Percentiles rank a stretch among this genome's conserved stretches.
These are phyloP conservation scores for Penstemon barbatus DNA, from an alignment of 257 asterid genomes.

Conservation along the genomic window DNA sequence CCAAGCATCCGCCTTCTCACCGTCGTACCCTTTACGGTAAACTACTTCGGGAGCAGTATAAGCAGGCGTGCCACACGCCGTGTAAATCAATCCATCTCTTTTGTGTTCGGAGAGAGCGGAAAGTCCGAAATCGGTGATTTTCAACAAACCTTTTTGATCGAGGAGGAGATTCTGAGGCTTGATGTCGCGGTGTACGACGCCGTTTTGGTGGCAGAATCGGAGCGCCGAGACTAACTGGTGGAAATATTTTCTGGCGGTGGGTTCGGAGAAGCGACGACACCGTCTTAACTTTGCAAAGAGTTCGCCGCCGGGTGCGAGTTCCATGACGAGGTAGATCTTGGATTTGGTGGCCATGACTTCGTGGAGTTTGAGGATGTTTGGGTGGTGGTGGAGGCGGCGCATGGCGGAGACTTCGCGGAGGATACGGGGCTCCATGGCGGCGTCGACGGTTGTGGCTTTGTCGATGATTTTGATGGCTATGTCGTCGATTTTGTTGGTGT, in stretches of 20 bases:
- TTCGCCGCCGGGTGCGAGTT: conserved; percentile 86
- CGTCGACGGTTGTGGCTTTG: conserved; percentile 48
- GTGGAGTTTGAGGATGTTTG: conserved; percentile 70
- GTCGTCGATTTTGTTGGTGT: conserved; percentile 18
- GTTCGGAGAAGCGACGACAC: conserved; percentile 59
- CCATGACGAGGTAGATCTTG: conserved; percentile 84
- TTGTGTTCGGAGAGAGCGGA: conserved; percentile 81
- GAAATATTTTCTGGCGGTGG: conserved; percentile 56
- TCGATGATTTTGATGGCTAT: conserved; percentile 79
- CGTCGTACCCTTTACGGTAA: conserved; percentile 70
- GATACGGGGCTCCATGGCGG: conserved; percentile 68
- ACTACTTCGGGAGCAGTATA: conserved; percentile 89
- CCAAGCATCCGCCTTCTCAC: conserved; percentile 93
- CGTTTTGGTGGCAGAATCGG: conserved; percentile 73
- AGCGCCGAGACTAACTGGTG: conserved; percentile 76
- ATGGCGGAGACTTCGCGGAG: conserved; percentile 84
- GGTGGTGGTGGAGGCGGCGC: conserved; percentile 80
- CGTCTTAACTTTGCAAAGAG: conserved; percentile 59
- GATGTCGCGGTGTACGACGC: conserved; percentile 85
- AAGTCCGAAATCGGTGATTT: conserved; percentile 84
- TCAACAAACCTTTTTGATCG: conserved; percentile 53
- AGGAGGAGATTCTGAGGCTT: conserved; percentile 90
- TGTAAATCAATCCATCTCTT: conserved; percentile 56
- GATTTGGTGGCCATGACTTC: conserved; percentile 85
- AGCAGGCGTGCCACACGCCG: conserved; percentile 93